Evolutionary conservation across 352 stramenopile species (phyloP), one percentile per base, ranked within the genome.

Genomic region (Globisporangium middletonii): DNA sequence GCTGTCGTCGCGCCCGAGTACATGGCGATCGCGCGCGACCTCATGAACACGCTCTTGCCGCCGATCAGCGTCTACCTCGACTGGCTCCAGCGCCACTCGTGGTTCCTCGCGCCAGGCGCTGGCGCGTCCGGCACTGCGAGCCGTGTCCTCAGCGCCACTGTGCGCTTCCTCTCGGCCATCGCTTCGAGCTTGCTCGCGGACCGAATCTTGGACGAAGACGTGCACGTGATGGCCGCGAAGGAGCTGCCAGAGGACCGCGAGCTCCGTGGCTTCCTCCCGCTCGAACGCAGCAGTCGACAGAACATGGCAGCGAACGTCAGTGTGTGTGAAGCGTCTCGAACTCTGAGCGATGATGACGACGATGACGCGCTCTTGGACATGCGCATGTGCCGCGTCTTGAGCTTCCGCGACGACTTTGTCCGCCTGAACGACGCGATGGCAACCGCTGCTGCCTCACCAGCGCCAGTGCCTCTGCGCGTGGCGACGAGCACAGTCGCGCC

Each of bases 221-320:
- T 53, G 38, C 23, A 16, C n/a, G 26, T 16, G 26, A 35, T 64
- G 53, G 27, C 38, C n/a, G 27, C 18, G 9, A 33, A 54, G 44
- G 12, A 28, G 8, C 45, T 83, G 8, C 73, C 69, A 2, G 76
- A 86, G 49, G 76, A 86, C 30, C 44, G 48, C 12, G 69, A 83
- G 43, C 42, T 79, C 33, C 43, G 46, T 18, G 76, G 73, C 0
- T 86, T 83, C 58, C 52, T 83, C 13, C 73, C 71, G 28, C 66
- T 57, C 30, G 58, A 57, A 23, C 11, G 5, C 4, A 23, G 54
- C 13, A 13, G 35, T 47, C 37, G 18, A 28, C n/a, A 26, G 16
- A n/a, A 12, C 2, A 15, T 16, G 27, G n/a, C 2, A 5, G 37
- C 15, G 27, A 28, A 47, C n/a, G 28, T 35, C 16, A 27, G 19